Base-by-base conservation (phyloP, 176 grass and related monocot species). In the Saccharum spontaneum region DNA sequence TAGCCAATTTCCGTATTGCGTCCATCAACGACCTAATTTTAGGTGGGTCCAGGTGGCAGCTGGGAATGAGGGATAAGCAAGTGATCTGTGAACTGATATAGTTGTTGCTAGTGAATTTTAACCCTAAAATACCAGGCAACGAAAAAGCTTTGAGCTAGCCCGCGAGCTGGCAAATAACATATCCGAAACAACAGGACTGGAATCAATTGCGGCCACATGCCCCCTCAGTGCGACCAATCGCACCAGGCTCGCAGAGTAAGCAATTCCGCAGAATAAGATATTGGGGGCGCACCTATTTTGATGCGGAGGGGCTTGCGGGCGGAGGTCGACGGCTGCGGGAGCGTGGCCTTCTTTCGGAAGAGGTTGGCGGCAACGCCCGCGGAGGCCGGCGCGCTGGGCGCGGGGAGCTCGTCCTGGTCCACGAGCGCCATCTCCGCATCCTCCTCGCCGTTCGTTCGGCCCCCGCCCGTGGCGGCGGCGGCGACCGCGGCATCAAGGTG, bases 331-430 rank as follows among this genome's bases (percentile, higher is more conserved):
- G 97, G 97, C 84, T 99, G 91, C 4, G 94, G 97, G 31, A 92
- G 94, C 16, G 88, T 99, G 60, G 97, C 92, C 88, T 99, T 99
- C 84, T 99, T 99, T 17, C 92, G 88, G 69, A 94, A 99, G 4
- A 99, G 88, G 85, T 99, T 99, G 37, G 97, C 86, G 6, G 91
- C 90, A 24, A 92, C 91, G 44, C 89, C 93, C 1, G 86, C 82
- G 5, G 79, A 65, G 45, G 86, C 12, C 11, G 79, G 72, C 4
- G 79, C 87, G 48, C 74, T 84, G 54, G 78, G 82, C 0, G 81
- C 26, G 23, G 69, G 71, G 43, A 91, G 74, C 82, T 84, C 86
- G 5, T 96, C 93, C 78, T 92, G 93, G 67, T 99, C 93, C 18
- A 84, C 84, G 10, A 99, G 90, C 43, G 88, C 86, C 88, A 89